Conservation (phyloP, 148 eudicot genomes). For the Dianthus caryophyllus region DNA sequence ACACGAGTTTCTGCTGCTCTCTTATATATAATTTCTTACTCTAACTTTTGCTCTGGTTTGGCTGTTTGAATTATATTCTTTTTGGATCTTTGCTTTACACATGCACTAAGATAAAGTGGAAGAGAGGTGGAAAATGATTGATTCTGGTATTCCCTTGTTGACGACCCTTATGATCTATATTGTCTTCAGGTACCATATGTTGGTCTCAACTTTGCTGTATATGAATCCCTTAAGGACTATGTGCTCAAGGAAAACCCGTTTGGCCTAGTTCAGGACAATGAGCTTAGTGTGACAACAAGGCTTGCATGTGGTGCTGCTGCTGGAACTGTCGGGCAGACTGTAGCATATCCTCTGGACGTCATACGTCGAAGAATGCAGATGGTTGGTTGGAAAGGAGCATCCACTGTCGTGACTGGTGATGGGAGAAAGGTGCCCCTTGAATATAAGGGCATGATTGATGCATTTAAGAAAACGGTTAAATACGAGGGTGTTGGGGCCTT, state of each 20-base stretch:
- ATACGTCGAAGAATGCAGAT: slow-evolving; percentile 96
- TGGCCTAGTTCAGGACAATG: slow-evolving; percentile 50
- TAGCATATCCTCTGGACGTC: slow-evolving; percentile 91
- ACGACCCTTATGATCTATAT: background rate
- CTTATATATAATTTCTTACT: too few species aligned
- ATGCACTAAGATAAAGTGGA: background rate
- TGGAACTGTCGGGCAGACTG: slow-evolving; percentile 87
- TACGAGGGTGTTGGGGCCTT: slow-evolving; percentile 79
- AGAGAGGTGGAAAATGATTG: background rate
- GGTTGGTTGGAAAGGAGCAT: slow-evolving; percentile 92
- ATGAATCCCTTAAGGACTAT: slow-evolving; percentile 84
- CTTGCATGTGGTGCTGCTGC: slow-evolving; percentile 94
- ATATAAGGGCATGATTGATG: slow-evolving; percentile 79
- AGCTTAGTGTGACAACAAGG: slow-evolving; percentile 65
- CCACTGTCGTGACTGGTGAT: slow-evolving; percentile 69
- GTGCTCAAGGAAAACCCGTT: slow-evolving; percentile 55
- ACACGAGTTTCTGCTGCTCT: too few species aligned
- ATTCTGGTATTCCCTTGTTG: background rate
- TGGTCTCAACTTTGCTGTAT: slow-evolving; percentile 89
- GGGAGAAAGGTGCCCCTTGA: slow-evolving; percentile 53
- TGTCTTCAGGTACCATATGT: slow-evolving; percentile 69
- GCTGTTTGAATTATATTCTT: background rate
- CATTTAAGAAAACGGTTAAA: slow-evolving; percentile 80
- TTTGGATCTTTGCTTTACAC: background rate
- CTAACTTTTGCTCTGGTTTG: too few species aligned